Evolutionary conservation across 768 basidiomycete species (phyloP).

Genomic region (Boletus coccyginus): DNA sequence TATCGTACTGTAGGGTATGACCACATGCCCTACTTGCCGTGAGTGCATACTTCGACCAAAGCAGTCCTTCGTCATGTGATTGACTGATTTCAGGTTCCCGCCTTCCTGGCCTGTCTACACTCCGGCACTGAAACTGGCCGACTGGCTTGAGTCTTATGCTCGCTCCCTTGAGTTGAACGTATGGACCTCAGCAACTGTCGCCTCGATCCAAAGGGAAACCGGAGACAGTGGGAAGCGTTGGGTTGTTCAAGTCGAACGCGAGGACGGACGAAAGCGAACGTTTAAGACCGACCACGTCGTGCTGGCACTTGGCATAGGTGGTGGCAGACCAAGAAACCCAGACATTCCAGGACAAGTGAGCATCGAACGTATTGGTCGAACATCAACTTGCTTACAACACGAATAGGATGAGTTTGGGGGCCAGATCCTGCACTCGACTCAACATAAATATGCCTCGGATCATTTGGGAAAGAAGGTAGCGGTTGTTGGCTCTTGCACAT

Average conservation of each 20-base stretch:
- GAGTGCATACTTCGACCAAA: slow-evolving; percentile 16
- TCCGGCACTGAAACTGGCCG: slow-evolving; percentile 56
- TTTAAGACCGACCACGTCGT: slow-evolving; percentile 51
- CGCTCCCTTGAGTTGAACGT: slow-evolving; percentile 58
- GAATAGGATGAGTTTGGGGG: slow-evolving; percentile 59
- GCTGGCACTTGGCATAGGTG: slow-evolving; percentile 47
- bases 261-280: slow-evolving; percentile 33
- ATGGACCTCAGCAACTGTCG: slow-evolving; percentile 50
- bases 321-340: slow-evolving; percentile 44
- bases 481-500: slow-evolving; percentile 66
- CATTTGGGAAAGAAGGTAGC: slow-evolving; percentile 69
- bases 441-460: slow-evolving; percentile 51
- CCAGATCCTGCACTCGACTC: slow-evolving; percentile 54
- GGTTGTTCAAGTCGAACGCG: slow-evolving; percentile 39
- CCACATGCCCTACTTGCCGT: slow-evolving; percentile 57
- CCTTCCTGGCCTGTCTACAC: slow-evolving; percentile 56
- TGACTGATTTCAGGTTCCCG: slow-evolving; percentile 43
- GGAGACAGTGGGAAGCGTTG: slow-evolving; percentile 38
- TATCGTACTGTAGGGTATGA: slow-evolving; percentile 36
- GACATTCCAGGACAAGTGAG: slow-evolving; percentile 43
- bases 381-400: not conserved
- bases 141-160: slow-evolving; percentile 67
- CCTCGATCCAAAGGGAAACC: slow-evolving; percentile 25
- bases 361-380: not conserved
- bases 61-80: not conserved